Conservation (phyloP, 768 basidiomycete genomes). For the Podaxis sp. region DNA sequence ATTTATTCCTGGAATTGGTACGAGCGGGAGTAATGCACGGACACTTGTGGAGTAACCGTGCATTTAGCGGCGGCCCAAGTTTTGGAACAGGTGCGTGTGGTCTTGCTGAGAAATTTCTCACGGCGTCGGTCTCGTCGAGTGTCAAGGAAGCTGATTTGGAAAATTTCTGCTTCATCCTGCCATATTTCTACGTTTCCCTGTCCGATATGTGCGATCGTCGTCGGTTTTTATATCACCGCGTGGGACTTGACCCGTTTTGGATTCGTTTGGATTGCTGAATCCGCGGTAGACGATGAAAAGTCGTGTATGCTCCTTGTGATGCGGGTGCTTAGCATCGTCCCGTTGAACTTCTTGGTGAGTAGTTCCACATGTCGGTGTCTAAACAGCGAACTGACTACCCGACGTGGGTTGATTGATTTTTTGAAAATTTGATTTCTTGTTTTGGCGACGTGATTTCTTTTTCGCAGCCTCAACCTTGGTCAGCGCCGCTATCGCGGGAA, state of each 20-base stretch:
- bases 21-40: constrained; percentile 97
- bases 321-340: constrained; percentile 94
- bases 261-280: not conserved
- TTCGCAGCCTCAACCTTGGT: constrained; percentile 83
- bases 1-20: constrained; percentile 92
- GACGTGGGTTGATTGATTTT: not conserved
- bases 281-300: constrained; percentile 81
- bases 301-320: constrained; percentile 94
- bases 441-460: constrained; percentile 11
- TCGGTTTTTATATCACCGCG: not conserved
- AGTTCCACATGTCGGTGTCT: constrained; percentile 5
- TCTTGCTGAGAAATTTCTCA: constrained; percentile 18
- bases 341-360: constrained; percentile 88
- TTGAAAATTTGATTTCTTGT: constrained; percentile 14
- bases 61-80: constrained; percentile 93
- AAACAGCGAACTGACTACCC: not conserved
- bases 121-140: constrained; percentile 1
- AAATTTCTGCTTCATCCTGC: constrained; percentile 3
- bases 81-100: constrained; percentile 77
- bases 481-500: constrained; percentile 94
- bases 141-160: constrained; percentile 11
- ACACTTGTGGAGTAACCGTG: constrained; percentile 82
- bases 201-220: not conserved
- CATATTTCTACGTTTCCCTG: not conserved
- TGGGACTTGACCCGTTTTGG: not conserved